These are phyloP conservation scores for Barnettozyma siamensis DNA, from an alignment of 805 yeast species.

Conservation along the genomic window DNA sequence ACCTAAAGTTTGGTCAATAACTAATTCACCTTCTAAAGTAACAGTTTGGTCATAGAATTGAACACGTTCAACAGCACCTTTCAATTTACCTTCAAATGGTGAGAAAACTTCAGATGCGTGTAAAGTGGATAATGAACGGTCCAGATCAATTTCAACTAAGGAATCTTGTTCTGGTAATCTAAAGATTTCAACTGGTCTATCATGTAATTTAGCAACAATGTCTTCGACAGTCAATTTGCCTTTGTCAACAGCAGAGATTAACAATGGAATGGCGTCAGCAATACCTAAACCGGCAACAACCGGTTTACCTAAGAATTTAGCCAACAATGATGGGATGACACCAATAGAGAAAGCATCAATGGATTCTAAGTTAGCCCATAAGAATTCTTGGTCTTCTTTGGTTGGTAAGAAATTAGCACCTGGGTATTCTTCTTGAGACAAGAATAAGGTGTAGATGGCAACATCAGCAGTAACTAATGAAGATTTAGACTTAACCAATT, in stretches of 20 bases:
- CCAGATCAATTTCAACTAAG: constrained; percentile 75
- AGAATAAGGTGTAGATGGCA: constrained; percentile 70
- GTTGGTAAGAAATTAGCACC: constrained; percentile 73
- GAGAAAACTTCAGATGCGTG: constrained; percentile 42
- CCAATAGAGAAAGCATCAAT: constrained; percentile 90
- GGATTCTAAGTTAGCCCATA: constrained; percentile 69
- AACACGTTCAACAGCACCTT: constrained; percentile 88
- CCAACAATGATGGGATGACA: constrained; percentile 64
- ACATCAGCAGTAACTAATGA: constrained; percentile 88
- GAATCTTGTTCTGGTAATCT: constrained; percentile 79
- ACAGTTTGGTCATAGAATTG: constrained; percentile 71
- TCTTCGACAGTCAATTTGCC: constrained; percentile 69
- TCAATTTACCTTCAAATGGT: constrained; percentile 51
- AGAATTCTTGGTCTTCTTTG: constrained; percentile 68
- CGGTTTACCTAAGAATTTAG: constrained; percentile 55
- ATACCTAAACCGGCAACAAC: constrained; percentile 72
- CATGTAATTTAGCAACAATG: constrained; percentile 66
- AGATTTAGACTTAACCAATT: constrained; percentile 78
- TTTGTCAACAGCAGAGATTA: constrained; percentile 72
- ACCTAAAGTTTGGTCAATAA: constrained; percentile 58
- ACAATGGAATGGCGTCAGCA: constrained; percentile 73
- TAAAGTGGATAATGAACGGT: constrained; percentile 48
- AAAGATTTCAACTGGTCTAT: constrained; percentile 77
- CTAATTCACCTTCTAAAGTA: constrained; percentile 75
- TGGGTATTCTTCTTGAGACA: constrained; percentile 66